A percentile compares a stretch with the other conserved stretches of the same genome.
These are phyloP conservation scores for Sarocladium brachiariae DNA, from an alignment of 2,329 filamentous ascomycete species.

Conservation along the genomic window DNA sequence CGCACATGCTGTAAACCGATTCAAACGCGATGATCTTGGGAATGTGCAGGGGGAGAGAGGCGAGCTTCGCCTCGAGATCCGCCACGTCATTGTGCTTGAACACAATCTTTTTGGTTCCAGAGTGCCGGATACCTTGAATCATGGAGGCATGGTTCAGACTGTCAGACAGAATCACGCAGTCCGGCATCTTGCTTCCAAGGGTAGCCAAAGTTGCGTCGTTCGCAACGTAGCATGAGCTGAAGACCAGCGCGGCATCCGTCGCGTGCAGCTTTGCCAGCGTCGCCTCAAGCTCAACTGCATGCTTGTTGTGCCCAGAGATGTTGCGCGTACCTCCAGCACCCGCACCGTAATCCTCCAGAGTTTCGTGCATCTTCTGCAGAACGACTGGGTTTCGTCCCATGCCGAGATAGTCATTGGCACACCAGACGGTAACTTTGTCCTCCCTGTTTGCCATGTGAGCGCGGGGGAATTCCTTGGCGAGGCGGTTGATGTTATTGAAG, in stretches of 20 bases:
- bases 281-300: conserved; percentile 77
- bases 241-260: conserved; percentile 88
- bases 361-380: conserved; percentile 87
- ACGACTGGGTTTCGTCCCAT: conserved; percentile 92
- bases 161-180: conserved; percentile 97
- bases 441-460: conserved; percentile 82
- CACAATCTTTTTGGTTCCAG: conserved; percentile 92
- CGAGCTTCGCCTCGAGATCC: conserved; percentile 87
- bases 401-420: conserved; percentile 96
- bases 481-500: conserved; percentile 99
- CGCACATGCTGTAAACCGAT: conserved; percentile 99
- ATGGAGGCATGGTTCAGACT: conserved; percentile 97
- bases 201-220: conserved; percentile 97
- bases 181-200: conserved; percentile 90
- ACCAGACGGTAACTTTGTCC: conserved; percentile 94
- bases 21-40: conserved; percentile 99
- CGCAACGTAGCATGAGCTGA: conserved; percentile 96
- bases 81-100: conserved; percentile 98
- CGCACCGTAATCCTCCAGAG: conserved; percentile 87
- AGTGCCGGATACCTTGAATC: conserved; percentile 98
- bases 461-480: conserved; percentile 91
- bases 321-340: conserved; percentile 94
- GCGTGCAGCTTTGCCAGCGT: conserved; percentile 83
- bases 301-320: conserved; percentile 95
- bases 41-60: conserved; percentile 72